Evolutionary conservation across 352 stramenopile species (phyloP).

Genomic region (Globisporangium abappressorium): DNA sequence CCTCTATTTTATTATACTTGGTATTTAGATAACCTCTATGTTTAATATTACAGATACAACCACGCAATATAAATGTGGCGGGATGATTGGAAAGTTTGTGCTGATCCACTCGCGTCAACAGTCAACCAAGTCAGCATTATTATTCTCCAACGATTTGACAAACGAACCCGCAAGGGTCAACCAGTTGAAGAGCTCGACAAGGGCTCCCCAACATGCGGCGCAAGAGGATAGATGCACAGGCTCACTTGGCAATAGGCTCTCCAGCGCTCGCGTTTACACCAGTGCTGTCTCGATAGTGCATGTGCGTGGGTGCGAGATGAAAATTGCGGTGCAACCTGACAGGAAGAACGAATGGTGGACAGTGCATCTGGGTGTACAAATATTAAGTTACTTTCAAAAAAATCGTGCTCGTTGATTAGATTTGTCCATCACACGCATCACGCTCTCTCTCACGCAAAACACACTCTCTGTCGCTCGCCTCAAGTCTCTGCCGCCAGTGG

Average conservation of each 20-base stretch:
- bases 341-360: neutral
- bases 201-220: too few relatives aligned
- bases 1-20: too few relatives aligned
- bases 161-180: neutral
- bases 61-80: too few relatives aligned
- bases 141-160: neutral
- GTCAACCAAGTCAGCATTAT: neutral
- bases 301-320: neutral
- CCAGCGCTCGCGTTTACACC: neutral
- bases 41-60: too few relatives aligned
- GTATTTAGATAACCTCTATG: neutral
- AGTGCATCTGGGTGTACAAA: neutral
- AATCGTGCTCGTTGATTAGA: neutral
- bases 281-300: neutral
- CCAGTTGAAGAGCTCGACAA: neutral
- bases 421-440: neutral
- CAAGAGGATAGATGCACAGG: too few relatives aligned
- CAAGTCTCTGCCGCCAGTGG: neutral
- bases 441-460: neutral
- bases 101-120: neutral
- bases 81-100: neutral
- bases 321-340: neutral
- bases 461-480: neutral
- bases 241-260: too few relatives aligned
- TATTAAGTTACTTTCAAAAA: neutral